Evolutionary conservation across 257 asterid genomes (phyloP).

Genomic region (Solanum clarkiae): DNA sequence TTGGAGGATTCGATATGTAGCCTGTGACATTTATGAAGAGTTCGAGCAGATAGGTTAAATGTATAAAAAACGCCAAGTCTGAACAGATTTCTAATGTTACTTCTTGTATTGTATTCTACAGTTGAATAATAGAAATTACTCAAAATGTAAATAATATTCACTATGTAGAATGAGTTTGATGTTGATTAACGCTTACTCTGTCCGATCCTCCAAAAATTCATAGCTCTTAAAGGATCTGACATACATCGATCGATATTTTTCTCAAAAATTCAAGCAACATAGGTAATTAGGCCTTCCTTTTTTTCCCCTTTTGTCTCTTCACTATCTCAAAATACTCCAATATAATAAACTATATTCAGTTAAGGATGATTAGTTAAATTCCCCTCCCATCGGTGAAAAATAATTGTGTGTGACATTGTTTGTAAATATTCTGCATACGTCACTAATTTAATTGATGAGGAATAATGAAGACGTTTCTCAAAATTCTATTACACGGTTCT

Average conservation of each 20-base stretch:
- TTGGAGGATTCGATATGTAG: background rate
- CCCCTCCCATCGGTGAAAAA: too few relatives aligned
- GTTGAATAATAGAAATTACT: constrained; percentile 8
- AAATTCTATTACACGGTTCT: background rate
- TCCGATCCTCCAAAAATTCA: background rate
- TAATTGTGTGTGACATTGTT: background rate
- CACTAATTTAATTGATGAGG: background rate
- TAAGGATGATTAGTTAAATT: too few relatives aligned
- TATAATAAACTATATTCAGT: too few relatives aligned
- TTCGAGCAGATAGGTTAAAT: background rate
- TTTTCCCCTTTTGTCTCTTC: too few relatives aligned
- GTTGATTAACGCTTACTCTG: background rate
- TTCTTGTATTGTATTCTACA: constrained; percentile 10
- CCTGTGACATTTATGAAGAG: background rate
- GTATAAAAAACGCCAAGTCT: constrained; percentile 8
- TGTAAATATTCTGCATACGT: background rate
- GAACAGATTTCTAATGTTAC: constrained; percentile 8
- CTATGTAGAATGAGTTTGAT: background rate
- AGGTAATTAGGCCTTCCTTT: too few relatives aligned
- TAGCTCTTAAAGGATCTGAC: background rate
- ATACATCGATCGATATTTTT: background rate
- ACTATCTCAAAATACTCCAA: too few relatives aligned
- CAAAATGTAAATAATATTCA: constrained; percentile 2
- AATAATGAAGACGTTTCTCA: background rate
- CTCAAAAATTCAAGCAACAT: background rate